Conservation (phyloP, 2,329 filamentous ascomycete genomes). For the Sporothrix schenckii region DNA sequence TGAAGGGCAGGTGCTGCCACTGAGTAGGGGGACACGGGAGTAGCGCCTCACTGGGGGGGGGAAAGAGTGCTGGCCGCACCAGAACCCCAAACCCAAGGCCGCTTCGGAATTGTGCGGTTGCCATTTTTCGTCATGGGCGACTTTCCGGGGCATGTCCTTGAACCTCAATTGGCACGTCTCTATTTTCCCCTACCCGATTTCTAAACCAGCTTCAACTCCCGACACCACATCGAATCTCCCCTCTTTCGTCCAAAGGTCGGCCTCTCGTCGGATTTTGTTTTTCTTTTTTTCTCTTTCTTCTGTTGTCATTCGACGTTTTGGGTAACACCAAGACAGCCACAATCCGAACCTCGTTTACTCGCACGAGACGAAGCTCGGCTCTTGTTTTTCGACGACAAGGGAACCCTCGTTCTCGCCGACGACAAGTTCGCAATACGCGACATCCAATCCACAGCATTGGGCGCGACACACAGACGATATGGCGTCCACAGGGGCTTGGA, state of each 20-base stretch:
- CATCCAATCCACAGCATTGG: neutral
- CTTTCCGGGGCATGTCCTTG: constrained; percentile 20
- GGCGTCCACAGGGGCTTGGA: constrained; percentile 35
- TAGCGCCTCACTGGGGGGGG: constrained; percentile 12
- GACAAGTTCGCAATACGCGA: neutral
- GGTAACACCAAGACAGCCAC: constrained; percentile 13
- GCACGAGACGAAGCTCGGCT: constrained; percentile 29
- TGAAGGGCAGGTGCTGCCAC: neutral
- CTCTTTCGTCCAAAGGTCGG: constrained; percentile 18
- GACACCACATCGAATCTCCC: neutral
- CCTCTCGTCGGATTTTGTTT: constrained; percentile 8
- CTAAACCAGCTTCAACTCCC: neutral
- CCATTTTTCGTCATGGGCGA: constrained; percentile 29
- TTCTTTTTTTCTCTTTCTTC: neutral
- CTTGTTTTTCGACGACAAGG: neutral
- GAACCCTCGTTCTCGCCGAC: constrained; percentile 20
- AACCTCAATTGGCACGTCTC: constrained; percentile 13
- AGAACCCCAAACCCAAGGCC: constrained; percentile 2
- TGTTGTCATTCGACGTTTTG: constrained; percentile 9
- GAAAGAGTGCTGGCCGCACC: constrained; percentile 12
- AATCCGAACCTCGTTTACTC: neutral
- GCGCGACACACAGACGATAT: constrained; percentile 28
- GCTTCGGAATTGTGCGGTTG: constrained; percentile 37
- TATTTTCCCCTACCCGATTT: constrained; percentile 22
- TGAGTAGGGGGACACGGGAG: neutral